Evolutionary conservation across 371 early-diverging fungal species (phyloP).

Genomic region (Mortierella sp.): DNA sequence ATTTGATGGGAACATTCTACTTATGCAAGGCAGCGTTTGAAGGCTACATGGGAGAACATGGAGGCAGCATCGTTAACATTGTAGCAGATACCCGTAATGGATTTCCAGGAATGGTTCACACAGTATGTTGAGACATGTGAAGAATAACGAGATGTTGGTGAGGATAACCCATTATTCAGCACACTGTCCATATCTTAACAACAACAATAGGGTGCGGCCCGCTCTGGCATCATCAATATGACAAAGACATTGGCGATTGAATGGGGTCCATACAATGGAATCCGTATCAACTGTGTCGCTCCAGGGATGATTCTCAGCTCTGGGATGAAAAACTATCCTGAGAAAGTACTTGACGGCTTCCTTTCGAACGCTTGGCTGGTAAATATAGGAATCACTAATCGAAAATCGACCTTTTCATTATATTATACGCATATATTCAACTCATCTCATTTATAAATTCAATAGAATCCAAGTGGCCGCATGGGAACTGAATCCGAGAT

Average conservation of each 20-base stretch:
- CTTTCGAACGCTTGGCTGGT: background rate
- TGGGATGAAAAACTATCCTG: conserved; percentile 64
- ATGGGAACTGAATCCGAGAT: conserved; percentile 66
- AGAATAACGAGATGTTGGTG: background rate
- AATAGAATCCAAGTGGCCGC: conserved; percentile 60
- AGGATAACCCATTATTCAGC: background rate
- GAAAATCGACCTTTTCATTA: background rate
- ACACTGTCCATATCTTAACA: background rate
- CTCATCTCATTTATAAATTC: background rate
- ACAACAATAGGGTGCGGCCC: conserved; percentile 31
- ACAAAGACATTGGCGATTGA: conserved; percentile 64
- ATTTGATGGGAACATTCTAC: conserved; percentile 64
- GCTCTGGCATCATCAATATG: conserved; percentile 55
- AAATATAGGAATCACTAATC: background rate
- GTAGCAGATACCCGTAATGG: conserved; percentile 63
- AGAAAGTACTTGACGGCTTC: conserved; percentile 44
- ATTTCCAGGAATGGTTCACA: conserved; percentile 48
- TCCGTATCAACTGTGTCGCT: conserved; percentile 67
- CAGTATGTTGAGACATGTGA: conserved; percentile 13
- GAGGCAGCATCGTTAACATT: conserved; percentile 63
- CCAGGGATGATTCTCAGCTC: conserved; percentile 65
- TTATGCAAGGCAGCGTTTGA: conserved; percentile 57
- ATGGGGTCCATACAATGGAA: conserved; percentile 62
- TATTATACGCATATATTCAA: background rate
- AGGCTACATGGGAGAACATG: conserved; percentile 60